Evolutionary conservation across 2,329 filamentous ascomycete genomes (phyloP), one percentile per base, ranked within the genome.

Genomic region (Lojkania enalia): DNA sequence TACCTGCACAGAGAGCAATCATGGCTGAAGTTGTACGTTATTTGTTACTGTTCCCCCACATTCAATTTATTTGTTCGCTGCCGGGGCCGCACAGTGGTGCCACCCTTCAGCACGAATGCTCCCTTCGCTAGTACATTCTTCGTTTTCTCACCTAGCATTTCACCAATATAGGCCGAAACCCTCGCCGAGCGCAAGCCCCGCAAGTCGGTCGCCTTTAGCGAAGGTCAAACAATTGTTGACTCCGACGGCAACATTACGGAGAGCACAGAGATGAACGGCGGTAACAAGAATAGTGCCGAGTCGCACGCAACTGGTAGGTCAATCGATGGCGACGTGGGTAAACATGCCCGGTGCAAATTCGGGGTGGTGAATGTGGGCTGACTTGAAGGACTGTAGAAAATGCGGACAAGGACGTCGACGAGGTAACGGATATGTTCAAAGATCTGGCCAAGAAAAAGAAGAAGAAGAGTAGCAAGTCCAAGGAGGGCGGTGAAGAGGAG

Each of bases 171-270:
- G 74, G 72, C 75, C 63, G 68, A 72, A 53, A 57, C 70, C 50
- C 60, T 70, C 27, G 57, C 69, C 48, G 80, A 85, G 63, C 80
- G 81, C 68, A 90, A 88, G 73, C 84, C 86, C 65, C 87, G 91
- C 75, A 96, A 97, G 77, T 95, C 90, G 35, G 92, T 97, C 65
- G 86, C 90, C 55, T 97, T 97, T 73, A 91, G 86, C 69, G 88
- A 94, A 73, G 88, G 89, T 66, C 83, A 89, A 62, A 82, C 88
- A 57, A 84, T 96, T 63, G 91, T 96, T 71, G 88, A 95, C 77
- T 83, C 84, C 73, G 88, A 96, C 79, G 92, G 92, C 63, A 83
- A 86, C 69, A 84, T 96, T 68, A 89, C 83, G 64, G 85, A 87
- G 74, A 80, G 88, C 71, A 81, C 85, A 58, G 81, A 85, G 57